These are phyloP conservation scores for Schizopora paradoxa DNA, from an alignment of 1,284 basidiomycete species.

Conservation along the genomic window DNA sequence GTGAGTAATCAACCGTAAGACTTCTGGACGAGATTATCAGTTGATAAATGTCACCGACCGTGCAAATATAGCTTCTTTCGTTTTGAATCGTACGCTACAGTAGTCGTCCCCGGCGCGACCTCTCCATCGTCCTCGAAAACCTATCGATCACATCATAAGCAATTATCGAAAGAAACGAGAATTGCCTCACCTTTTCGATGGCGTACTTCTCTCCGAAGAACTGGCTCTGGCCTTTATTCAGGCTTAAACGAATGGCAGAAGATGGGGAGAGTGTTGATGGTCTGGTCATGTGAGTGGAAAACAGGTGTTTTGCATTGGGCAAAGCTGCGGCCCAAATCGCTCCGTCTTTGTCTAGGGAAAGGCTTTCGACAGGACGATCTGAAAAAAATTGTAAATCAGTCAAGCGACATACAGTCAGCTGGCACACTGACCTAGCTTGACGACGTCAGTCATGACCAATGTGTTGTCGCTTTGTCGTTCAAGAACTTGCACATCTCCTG, in stretches of 20 bases:
- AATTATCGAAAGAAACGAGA: neutral
- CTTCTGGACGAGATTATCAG: slow-evolving; percentile 2
- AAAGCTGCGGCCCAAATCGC: slow-evolving; percentile 54
- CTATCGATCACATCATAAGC: slow-evolving; percentile 27
- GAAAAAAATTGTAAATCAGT: slow-evolving; percentile 4
- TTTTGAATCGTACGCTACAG: slow-evolving; percentile 45
- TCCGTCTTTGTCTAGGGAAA: slow-evolving; percentile 50
- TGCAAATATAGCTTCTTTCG: slow-evolving; percentile 49
- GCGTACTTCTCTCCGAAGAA: slow-evolving; percentile 63
- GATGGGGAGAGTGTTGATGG: slow-evolving; percentile 37
- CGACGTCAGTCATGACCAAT: slow-evolving; percentile 42
- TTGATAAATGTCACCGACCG: too few relatives aligned
- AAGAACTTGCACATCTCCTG: slow-evolving; percentile 43
- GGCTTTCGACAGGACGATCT: slow-evolving; percentile 51
- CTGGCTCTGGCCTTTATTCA: slow-evolving; percentile 43
- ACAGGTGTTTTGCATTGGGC: slow-evolving; percentile 24
- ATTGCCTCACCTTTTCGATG: slow-evolving; percentile 46
- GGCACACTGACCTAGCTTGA: slow-evolving; percentile 35
- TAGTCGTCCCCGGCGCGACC: slow-evolving; percentile 48
- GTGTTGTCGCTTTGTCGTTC: slow-evolving; percentile 52
- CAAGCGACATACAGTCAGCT: neutral
- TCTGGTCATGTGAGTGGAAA: slow-evolving; percentile 35
- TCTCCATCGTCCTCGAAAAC: slow-evolving; percentile 61
- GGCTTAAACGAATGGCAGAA: slow-evolving; percentile 46
- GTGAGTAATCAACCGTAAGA: slow-evolving; percentile 6